Evolutionary conservation across 345 rosid genomes (phyloP).

Genomic region (Camelina hispida): DNA sequence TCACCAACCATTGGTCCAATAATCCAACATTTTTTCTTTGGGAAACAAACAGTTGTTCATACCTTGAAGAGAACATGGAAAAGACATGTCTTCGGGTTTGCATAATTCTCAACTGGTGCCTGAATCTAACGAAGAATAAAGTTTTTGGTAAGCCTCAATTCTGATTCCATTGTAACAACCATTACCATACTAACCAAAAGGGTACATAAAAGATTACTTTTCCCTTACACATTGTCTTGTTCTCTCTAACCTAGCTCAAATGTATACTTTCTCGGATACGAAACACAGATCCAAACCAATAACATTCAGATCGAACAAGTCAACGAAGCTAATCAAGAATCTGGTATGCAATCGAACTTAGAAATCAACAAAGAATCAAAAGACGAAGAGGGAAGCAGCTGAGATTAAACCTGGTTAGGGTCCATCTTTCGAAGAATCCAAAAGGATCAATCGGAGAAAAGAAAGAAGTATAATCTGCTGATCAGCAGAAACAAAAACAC

Average conservation of each 20-base stretch:
- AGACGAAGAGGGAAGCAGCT: slow-evolving; percentile 14
- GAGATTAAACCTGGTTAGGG: slow-evolving; percentile 43
- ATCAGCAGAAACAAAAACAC: slow-evolving; percentile 28
- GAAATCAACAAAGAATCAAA: slow-evolving; percentile 20
- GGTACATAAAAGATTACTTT: neutral
- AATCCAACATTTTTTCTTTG: neutral
- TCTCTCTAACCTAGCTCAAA: slow-evolving; percentile 33
- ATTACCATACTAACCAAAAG: neutral
- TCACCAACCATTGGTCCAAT: slow-evolving; percentile 7
- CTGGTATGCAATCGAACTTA: slow-evolving; percentile 30
- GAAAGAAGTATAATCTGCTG: slow-evolving; percentile 8
- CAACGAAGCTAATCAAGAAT: neutral
- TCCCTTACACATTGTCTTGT: slow-evolving; percentile 6
- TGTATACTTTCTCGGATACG: slow-evolving; percentile 19
- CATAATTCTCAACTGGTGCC: slow-evolving; percentile 93
- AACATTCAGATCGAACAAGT: slow-evolving; percentile 30
- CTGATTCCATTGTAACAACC: neutral
- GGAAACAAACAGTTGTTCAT: neutral
- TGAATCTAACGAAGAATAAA: slow-evolving; percentile 44
- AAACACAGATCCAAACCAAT: slow-evolving; percentile 36
- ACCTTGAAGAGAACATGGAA: slow-evolving; percentile 96
- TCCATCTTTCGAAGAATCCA: slow-evolving; percentile 40
- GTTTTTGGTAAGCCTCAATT: neutral
- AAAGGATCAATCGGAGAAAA: slow-evolving; percentile 19
- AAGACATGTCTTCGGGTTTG: slow-evolving; percentile 94